phyloP scores from a whole-genome alignment of 1,139 yeast species.

The Yamadazyma trypodendri region DNA sequence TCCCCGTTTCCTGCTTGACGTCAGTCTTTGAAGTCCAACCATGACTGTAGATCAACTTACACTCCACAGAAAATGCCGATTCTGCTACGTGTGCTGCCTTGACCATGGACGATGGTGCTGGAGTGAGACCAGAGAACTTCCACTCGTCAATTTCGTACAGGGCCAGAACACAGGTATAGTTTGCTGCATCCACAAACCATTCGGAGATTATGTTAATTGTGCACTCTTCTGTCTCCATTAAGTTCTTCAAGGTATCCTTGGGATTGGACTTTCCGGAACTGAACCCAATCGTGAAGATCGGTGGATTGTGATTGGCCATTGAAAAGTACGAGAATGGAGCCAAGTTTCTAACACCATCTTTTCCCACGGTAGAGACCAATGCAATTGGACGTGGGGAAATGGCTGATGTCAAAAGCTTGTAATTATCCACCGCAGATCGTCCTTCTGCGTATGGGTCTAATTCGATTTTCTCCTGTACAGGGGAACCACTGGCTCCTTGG shows the following conservation, averaged over 20 bases:
- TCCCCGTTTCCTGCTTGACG: slow-evolving; percentile 39
- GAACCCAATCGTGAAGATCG: slow-evolving; percentile 52
- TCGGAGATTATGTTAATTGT: slow-evolving; percentile 59
- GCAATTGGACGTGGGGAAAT: slow-evolving; percentile 61
- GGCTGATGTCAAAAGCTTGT: slow-evolving; percentile 49
- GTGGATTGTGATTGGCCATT: slow-evolving; percentile 53
- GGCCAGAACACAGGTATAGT: slow-evolving; percentile 42
- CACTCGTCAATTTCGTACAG: slow-evolving; percentile 55
- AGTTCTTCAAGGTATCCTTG: slow-evolving; percentile 51
- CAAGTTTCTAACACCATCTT: slow-evolving; percentile 45
- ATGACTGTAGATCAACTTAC: slow-evolving; percentile 42
- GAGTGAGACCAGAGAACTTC: slow-evolving; percentile 53
- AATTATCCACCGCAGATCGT: slow-evolving; percentile 44
- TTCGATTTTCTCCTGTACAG: slow-evolving; percentile 30
- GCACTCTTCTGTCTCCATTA: slow-evolving; percentile 51
- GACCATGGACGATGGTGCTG: slow-evolving; percentile 40
- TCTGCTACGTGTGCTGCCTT: slow-evolving; percentile 57
- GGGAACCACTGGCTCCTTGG: slow-evolving; percentile 43
- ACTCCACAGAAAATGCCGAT: slow-evolving; percentile 58
- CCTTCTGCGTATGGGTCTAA: slow-evolving; percentile 48
- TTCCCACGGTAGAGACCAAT: slow-evolving; percentile 46
- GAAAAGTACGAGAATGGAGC: slow-evolving; percentile 60
- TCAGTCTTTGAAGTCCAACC: slow-evolving; percentile 43
- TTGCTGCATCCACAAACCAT: slow-evolving; percentile 65
- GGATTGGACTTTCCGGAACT: slow-evolving; percentile 28